Evolutionary conservation across 2,329 filamentous ascomycete genomes (phyloP).

Genomic region (Leptodontidium sp.): DNA sequence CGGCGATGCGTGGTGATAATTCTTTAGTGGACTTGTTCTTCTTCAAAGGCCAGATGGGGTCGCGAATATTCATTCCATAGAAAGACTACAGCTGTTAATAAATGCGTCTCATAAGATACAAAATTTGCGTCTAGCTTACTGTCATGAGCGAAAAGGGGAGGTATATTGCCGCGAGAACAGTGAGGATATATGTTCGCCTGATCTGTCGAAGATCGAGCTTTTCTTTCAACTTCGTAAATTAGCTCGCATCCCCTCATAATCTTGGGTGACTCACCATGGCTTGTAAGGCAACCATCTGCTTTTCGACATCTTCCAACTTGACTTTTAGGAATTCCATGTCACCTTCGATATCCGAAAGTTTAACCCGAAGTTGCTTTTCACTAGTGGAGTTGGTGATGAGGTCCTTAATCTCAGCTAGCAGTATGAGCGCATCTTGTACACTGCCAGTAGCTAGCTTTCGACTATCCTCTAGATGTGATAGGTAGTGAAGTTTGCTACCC

Average conservation of each 20-base stretch:
- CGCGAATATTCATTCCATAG: neutral
- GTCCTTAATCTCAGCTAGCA: neutral
- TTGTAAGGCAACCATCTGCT: neutral
- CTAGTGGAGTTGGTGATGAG: neutral
- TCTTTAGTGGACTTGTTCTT: neutral
- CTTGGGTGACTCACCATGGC: neutral
- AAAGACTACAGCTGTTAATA: neutral
- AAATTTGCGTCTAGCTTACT: neutral
- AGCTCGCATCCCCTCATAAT: neutral
- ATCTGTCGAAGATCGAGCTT: slow-evolving; percentile 1
- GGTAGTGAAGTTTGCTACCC: neutral
- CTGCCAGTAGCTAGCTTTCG: neutral
- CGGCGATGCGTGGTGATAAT: neutral
- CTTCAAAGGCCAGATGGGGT: neutral
- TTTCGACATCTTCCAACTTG: neutral
- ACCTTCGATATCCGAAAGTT: neutral
- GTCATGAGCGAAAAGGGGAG: neutral
- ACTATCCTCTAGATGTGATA: neutral
- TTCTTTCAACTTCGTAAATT: neutral
- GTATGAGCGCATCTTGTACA: neutral
- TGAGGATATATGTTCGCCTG: neutral
- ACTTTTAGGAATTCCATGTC: slow-evolving; percentile 1
- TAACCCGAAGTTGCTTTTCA: neutral
- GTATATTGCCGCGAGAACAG: slow-evolving; percentile 5
- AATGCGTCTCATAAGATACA: neutral